Evolutionary conservation across 352 stramenopile genomes (phyloP).

Genomic region (Aphanomyces astaci): DNA sequence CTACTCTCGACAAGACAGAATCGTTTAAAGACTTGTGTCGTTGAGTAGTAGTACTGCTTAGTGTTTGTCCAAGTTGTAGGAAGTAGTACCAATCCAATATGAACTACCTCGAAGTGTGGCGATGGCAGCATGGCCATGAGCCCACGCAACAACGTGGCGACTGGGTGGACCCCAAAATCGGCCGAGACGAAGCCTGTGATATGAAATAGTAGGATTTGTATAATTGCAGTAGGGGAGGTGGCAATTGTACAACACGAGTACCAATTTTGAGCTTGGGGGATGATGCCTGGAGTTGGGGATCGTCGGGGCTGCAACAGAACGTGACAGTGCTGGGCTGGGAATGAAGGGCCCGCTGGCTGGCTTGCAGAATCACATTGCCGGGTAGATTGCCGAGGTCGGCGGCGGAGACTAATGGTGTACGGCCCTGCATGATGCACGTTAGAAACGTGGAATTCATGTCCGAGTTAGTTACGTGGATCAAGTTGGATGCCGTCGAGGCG

Average conservation of each 20-base stretch:
- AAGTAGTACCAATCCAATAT: too few relatives aligned
- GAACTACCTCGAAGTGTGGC: constrained; percentile 13
- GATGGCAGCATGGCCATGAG: constrained; percentile 43
- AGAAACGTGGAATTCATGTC: constrained; percentile 37
- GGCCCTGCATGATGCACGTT: constrained; percentile 25
- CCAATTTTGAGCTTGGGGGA: constrained; percentile 1
- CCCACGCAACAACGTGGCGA: constrained; percentile 58
- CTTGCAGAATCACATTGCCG: neutral
- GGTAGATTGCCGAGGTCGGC: constrained; percentile 7
- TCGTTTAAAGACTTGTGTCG: neutral
- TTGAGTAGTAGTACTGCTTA: too few relatives aligned
- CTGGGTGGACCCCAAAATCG: constrained; percentile 76
- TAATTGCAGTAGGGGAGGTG: constrained; percentile 8
- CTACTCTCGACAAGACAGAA: constrained; percentile 27
- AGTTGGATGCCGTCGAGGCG: constrained; percentile 23
- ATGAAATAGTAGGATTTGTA: neutral
- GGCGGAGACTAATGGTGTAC: constrained; percentile 24
- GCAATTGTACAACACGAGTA: too few relatives aligned
- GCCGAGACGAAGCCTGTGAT: constrained; percentile 64
- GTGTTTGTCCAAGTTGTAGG: too few relatives aligned
- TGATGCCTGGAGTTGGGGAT: neutral
- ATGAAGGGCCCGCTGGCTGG: neutral
- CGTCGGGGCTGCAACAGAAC: neutral
- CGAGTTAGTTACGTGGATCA: constrained; percentile 26
- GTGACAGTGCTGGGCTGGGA: neutral